A percentile compares a stretch with the other conserved stretches of the same genome.
Conservation (phyloP, 164 flowering plant species). For the Aristolochia fimbriata region DNA sequence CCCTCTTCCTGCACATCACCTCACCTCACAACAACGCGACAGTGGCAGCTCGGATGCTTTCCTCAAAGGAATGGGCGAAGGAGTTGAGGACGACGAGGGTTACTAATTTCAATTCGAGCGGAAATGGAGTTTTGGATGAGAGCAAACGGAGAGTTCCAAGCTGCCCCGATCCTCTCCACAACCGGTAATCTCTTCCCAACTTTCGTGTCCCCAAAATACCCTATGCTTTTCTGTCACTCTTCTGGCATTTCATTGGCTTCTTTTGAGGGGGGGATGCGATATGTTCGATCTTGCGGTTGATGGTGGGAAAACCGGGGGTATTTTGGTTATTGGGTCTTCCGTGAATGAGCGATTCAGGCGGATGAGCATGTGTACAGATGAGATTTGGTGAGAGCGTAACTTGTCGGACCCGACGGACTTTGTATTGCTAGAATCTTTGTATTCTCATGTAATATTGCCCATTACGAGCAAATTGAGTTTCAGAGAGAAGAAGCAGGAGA, state of each 20-base stretch:
- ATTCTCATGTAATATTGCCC: not conserved
- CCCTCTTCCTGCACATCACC: not conserved
- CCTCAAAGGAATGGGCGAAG: not conserved
- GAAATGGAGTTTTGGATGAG: constrained; percentile 1
- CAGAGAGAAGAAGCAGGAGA: not conserved
- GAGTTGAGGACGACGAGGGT: constrained; percentile 1
- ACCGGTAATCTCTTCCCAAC: constrained; percentile 8
- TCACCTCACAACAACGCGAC: not conserved
- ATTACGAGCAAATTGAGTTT: not conserved
- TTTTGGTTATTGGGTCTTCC: not conserved
- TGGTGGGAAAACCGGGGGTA: constrained; percentile 5
- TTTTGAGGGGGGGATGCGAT: not conserved
- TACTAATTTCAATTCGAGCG: constrained; percentile 7
- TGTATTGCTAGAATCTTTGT: constrained; percentile 14
- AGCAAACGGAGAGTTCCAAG: constrained; percentile 13
- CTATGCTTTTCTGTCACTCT: constrained; percentile 3
- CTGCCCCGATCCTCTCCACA: constrained; percentile 16
- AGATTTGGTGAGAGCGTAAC: not conserved
- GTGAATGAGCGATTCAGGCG: not conserved
- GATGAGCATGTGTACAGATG: constrained; percentile 7
- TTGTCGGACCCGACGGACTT: constrained; percentile 1
- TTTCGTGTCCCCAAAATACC: constrained; percentile 1
- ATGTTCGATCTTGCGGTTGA: no score
- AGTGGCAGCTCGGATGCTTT: constrained; percentile 3
- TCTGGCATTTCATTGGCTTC: not conserved